Base-by-base conservation (phyloP, 2,329 filamentous ascomycete genomes). In the Albifimbria verrucaria region DNA sequence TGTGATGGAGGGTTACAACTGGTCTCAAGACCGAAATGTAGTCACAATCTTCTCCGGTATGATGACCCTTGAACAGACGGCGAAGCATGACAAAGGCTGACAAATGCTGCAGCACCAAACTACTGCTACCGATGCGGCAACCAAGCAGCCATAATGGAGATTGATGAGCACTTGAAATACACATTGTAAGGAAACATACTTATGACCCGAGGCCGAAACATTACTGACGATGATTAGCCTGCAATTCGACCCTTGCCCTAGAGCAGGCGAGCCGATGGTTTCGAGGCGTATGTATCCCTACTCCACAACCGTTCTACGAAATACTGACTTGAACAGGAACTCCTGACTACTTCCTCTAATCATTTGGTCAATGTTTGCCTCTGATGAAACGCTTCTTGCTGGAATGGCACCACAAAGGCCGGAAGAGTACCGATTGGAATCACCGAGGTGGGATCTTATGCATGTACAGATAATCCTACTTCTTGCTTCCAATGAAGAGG, bases 101-200 rank as follows among this genome's bases (percentile, higher is more conserved):
- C 47, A 22, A 32, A 39, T 32, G 32, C 12, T 21, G 21, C 67
- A 86, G 89, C 89, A 51, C 89, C 89, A 58, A 93, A 93, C 73
- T 99, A 99, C 81, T 99, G 93, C 79, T 97, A 99, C 81, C 86
- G 94, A 72, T 99, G 94, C 70, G 94, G 94, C 69, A 99, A 99
- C 76, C 94, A 97, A 76, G 94, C 94, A 53, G 94, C 94, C n/a
- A 97, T 99, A 72, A 99, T 99, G 94, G 94, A 97, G 76, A 99
- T 99, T 73, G 94, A 97, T 62, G 94, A 99, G 77, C 92, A 97
- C 73, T 78, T 99, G 70, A 97, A 99, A 80, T 99, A 97, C 77
- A 97, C 94, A 68, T 97, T 99, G 93, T 97, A 83, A 74, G 92
- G 86, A 12, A n/a, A 17, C 12, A 39, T n/a, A 39, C 32, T 5